Conservation (phyloP, 2,329 filamentous ascomycete species). For the Ascochyta koolunga region DNA sequence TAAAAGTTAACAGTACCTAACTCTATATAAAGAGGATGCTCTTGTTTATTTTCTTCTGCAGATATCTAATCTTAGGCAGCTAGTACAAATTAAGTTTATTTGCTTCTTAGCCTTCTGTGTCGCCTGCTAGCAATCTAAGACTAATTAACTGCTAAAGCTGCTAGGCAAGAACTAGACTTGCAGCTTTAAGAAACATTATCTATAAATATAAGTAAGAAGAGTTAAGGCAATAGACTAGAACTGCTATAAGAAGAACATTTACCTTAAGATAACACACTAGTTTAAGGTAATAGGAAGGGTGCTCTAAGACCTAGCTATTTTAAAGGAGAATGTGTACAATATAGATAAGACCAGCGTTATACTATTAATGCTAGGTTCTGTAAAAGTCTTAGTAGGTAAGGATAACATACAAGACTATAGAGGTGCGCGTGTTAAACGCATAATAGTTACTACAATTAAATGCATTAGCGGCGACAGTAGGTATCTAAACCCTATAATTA, state of each 20-base stretch:
- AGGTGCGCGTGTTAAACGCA: slow-evolving; percentile 21
- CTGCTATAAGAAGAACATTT: slow-evolving; percentile 25
- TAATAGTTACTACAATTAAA: slow-evolving; percentile 17
- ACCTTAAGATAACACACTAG: slow-evolving; percentile 30
- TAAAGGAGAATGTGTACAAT: slow-evolving; percentile 17
- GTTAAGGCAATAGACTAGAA: slow-evolving; percentile 28
- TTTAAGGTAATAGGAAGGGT: slow-evolving; percentile 29
- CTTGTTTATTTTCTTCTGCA: slow-evolving; percentile 24
- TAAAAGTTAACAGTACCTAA: too few relatives aligned
- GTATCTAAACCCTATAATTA: slow-evolving; percentile 18
- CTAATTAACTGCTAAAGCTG: background rate
- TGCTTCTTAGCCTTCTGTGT: slow-evolving; percentile 23
- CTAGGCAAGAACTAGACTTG: slow-evolving; percentile 3
- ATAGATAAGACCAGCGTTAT: slow-evolving; percentile 20
- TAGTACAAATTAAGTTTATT: slow-evolving; percentile 29
- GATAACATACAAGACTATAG: slow-evolving; percentile 19
- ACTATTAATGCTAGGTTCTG: slow-evolving; percentile 17
- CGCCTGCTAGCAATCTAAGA: background rate
- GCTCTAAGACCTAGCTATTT: slow-evolving; percentile 21
- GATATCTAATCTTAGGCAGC: slow-evolving; percentile 22
- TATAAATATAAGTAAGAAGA: background rate
- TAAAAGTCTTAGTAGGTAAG: slow-evolving; percentile 27
- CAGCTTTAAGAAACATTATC: background rate
- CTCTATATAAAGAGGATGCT: slow-evolving; percentile 42
- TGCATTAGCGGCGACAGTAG: slow-evolving; percentile 19